A percentile compares a stretch with the other conserved stretches of the same genome.
Evolutionary conservation across 805 yeast species (phyloP).

Genomic region (Blastobotrys mokoenaii): DNA sequence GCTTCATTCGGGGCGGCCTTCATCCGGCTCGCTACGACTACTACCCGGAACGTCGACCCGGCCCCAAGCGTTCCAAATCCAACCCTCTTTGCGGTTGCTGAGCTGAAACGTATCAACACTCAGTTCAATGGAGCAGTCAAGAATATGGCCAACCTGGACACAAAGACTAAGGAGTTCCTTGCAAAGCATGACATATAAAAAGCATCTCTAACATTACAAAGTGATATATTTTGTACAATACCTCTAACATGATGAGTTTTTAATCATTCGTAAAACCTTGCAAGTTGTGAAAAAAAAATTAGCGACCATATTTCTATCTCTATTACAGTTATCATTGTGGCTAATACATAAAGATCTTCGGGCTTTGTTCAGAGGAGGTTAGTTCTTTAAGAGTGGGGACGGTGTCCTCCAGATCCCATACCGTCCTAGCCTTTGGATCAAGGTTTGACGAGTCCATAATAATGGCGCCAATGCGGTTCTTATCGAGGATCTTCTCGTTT

Average conservation of each 20-base stretch:
- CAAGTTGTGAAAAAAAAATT: neutral
- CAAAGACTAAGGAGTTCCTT: slow-evolving; percentile 12
- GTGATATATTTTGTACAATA: neutral
- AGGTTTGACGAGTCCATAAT: slow-evolving; percentile 54
- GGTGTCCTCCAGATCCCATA: slow-evolving; percentile 43
- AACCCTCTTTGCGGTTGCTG: slow-evolving; percentile 19
- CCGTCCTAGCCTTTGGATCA: slow-evolving; percentile 50
- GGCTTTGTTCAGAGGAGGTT: slow-evolving; percentile 27
- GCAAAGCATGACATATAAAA: slow-evolving; percentile 9
- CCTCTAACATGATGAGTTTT: neutral
- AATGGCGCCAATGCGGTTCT: slow-evolving; percentile 42
- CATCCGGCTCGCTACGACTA: slow-evolving; percentile 61
- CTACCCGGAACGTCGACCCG: slow-evolving; percentile 62
- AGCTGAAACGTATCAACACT: slow-evolving; percentile 13
- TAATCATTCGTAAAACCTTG: neutral
- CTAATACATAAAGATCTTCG: slow-evolving; percentile 47
- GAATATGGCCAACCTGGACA: slow-evolving; percentile 12
- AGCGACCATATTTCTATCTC: too few species aligned
- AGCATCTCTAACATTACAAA: neutral
- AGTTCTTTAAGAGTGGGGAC: slow-evolving; percentile 17
- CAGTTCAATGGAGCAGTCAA: slow-evolving; percentile 11
- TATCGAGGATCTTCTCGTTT: slow-evolving; percentile 34
- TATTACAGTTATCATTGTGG: too few species aligned
- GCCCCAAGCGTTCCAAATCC: slow-evolving; percentile 37
- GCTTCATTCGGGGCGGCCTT: slow-evolving; percentile 81